Conservation (phyloP, 495 filamentous ascomycete genomes). For the Tirmania nivea region DNA sequence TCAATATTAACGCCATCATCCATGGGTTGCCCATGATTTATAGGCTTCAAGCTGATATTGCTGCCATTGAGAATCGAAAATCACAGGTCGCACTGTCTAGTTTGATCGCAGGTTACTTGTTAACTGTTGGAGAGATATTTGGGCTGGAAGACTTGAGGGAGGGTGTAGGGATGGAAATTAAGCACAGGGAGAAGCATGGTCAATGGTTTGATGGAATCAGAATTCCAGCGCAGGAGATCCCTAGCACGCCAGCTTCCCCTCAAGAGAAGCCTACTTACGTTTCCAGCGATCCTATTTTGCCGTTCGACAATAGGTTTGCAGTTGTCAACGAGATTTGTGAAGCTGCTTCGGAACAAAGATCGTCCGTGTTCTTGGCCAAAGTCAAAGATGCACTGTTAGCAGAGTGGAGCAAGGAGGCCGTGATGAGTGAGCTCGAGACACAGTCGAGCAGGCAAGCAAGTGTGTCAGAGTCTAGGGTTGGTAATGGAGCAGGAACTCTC, state of each 20-base stretch:
- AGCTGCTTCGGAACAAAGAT: constrained; percentile 19
- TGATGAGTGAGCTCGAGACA: constrained; percentile 40
- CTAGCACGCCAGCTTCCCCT: constrained; percentile 15
- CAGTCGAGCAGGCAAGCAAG: constrained; percentile 42
- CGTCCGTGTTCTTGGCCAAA: constrained; percentile 23
- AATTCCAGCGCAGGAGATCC: constrained; percentile 28
- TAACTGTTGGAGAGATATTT: constrained; percentile 53
- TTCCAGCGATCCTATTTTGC: constrained; percentile 30
- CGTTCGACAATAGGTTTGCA: constrained; percentile 41
- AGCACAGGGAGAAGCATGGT: constrained; percentile 41
- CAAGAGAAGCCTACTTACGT: neutral
- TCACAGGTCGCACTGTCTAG: constrained; percentile 58
- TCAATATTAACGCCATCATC: constrained; percentile 66
- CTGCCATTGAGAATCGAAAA: constrained; percentile 34
- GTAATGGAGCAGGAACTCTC: constrained; percentile 30
- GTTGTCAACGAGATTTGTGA: constrained; percentile 44
- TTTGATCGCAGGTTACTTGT: constrained; percentile 71
- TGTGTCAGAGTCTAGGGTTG: constrained; percentile 48
- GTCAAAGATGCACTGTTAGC: constrained; percentile 52
- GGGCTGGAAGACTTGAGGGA: constrained; percentile 50
- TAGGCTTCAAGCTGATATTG: constrained; percentile 65
- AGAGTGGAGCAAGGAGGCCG: constrained; percentile 55
- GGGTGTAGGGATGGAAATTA: constrained; percentile 53
- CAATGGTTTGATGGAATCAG: constrained; percentile 54
- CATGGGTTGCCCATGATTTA: constrained; percentile 72